Evolutionary conservation across 169 alveolate genomes (phyloP).

Genomic region (Prorocentrum cordatum): DNA sequence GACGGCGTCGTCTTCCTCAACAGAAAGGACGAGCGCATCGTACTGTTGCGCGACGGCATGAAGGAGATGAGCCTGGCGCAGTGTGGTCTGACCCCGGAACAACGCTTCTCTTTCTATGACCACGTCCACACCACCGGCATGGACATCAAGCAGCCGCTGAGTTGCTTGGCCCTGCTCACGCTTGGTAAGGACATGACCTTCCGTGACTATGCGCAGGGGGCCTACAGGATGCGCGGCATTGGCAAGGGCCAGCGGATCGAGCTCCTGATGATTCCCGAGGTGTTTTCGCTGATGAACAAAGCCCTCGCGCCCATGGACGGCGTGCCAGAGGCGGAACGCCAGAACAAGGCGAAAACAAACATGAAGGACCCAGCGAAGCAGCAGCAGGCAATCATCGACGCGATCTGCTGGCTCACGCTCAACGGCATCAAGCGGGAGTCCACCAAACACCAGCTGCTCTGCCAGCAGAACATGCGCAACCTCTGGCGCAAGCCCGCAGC

Average conservation of each 20-base stretch:
- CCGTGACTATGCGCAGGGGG: slow-evolving; percentile 87
- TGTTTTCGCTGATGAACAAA: slow-evolving; percentile 26
- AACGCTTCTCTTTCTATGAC: slow-evolving; percentile 86
- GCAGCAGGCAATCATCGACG: neutral
- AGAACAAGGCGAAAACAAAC: neutral
- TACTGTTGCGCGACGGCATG: slow-evolving; percentile 73
- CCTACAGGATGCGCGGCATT: slow-evolving; percentile 83
- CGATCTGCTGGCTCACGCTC: slow-evolving; percentile 70
- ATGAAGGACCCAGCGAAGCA: neutral
- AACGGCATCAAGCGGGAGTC: slow-evolving; percentile 65
- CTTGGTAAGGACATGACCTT: slow-evolving; percentile 84
- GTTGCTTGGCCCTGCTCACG: slow-evolving; percentile 83
- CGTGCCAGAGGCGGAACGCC: neutral
- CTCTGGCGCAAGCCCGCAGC: slow-evolving; percentile 69
- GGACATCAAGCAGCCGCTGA: slow-evolving; percentile 86
- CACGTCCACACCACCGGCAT: slow-evolving; percentile 88
- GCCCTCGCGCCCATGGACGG: neutral
- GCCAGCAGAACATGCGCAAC: slow-evolving; percentile 65
- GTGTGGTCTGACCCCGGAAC: slow-evolving; percentile 81
- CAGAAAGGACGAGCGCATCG: slow-evolving; percentile 73
- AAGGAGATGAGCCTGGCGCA: slow-evolving; percentile 78
- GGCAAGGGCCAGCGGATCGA: slow-evolving; percentile 73
- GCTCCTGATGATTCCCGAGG: slow-evolving; percentile 69
- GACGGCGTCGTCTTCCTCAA: slow-evolving; percentile 72
- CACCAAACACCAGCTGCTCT: slow-evolving; percentile 43